phyloP scores from a whole-genome alignment of 176 grass and related monocot species.

The Saccharum officinarum region DNA sequence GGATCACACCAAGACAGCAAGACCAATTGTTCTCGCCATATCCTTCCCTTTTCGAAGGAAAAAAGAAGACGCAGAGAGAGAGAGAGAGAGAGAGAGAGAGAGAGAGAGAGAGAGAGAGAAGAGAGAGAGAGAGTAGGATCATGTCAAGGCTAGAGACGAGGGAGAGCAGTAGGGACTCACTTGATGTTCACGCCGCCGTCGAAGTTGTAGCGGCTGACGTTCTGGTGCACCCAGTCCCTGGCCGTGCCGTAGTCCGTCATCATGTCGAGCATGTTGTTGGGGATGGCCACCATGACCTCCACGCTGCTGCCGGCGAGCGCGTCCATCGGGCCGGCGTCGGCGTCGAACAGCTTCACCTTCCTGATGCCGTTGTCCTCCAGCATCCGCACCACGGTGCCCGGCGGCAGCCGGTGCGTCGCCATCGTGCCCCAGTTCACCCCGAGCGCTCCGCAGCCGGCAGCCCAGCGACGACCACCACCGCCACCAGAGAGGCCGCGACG shows the following conservation, averaged over 20 bases:
- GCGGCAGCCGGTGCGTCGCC: conserved; percentile 67
- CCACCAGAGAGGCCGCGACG: neutral
- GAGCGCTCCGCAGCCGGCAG: conserved; percentile 30
- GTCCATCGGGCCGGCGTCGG: conserved; percentile 42
- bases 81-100: neutral
- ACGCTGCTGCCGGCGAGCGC: conserved; percentile 62
- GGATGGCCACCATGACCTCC: conserved; percentile 69
- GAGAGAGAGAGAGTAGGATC: neutral
- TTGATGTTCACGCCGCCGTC: conserved; percentile 72
- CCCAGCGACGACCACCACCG: neutral
- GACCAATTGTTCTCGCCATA: neutral
- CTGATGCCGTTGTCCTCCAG: conserved; percentile 64
- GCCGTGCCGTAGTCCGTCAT: conserved; percentile 68
- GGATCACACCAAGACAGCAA: neutral
- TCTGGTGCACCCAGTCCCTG: conserved; percentile 62
- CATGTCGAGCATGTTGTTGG: conserved; percentile 57
- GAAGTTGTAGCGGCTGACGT: conserved; percentile 68
- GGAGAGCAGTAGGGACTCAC: conserved; percentile 22
- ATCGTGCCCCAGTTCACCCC: conserved; percentile 89
- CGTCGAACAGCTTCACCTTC: conserved; percentile 77
- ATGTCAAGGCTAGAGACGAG: neutral
- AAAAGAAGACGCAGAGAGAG: neutral
- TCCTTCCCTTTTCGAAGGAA: neutral
- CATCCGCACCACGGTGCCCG: conserved; percentile 50
- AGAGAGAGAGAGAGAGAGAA: no score